These are phyloP conservation scores for Hevea brasiliensis DNA, from an alignment of 345 rosid species.

Conservation along the genomic window DNA sequence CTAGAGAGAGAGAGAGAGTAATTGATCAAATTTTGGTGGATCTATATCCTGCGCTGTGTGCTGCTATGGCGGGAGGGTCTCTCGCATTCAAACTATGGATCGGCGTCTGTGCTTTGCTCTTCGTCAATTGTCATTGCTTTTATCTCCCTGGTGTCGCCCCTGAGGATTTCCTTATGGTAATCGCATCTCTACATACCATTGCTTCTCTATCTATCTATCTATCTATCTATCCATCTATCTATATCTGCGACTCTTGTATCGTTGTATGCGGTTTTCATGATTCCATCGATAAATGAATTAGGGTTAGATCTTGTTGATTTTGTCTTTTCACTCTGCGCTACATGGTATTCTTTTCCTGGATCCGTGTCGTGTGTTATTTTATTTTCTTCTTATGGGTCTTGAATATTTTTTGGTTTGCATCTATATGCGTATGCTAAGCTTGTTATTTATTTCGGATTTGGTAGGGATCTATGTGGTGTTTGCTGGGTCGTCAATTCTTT, in stretches of 20 bases:
- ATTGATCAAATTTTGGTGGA: background rate
- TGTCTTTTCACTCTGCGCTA: background rate
- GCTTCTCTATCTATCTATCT: background rate
- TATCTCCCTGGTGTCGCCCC: slow-evolving; percentile 88
- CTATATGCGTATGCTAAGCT: background rate
- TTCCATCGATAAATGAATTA: background rate
- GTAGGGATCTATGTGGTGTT: background rate
- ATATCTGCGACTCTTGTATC: background rate
- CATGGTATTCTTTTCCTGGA: background rate
- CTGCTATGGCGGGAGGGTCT: slow-evolving; percentile 12
- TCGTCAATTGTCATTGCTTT: slow-evolving; percentile 40
- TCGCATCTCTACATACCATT: background rate
- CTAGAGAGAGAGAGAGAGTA: background rate
- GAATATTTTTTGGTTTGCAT: background rate
- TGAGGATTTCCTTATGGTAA: slow-evolving; percentile 55
- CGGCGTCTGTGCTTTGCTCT: background rate
- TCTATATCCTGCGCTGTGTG: background rate
- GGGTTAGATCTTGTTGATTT: slow-evolving; percentile 11
- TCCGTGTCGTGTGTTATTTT: background rate
- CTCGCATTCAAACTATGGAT: slow-evolving; percentile 11
- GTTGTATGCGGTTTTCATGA: background rate
- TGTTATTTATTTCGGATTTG: slow-evolving; percentile 5
- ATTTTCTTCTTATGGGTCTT: background rate
- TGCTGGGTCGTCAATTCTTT: background rate
- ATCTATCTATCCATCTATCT: too few species aligned